Evolutionary conservation across 768 basidiomycete species (phyloP).

Genomic region (Mycena maculata): DNA sequence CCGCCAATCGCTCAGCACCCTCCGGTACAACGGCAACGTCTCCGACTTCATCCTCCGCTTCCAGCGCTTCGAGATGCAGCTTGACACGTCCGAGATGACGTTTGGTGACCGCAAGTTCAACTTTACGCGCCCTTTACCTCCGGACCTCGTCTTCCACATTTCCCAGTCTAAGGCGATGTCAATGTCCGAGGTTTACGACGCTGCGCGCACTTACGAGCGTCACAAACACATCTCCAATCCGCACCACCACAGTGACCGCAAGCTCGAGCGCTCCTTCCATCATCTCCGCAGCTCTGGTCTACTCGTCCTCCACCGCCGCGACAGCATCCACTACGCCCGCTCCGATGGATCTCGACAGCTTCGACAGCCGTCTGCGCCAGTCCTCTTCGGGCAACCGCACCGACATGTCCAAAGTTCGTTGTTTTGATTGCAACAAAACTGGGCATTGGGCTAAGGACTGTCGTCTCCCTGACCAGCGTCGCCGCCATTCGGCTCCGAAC

Average conservation of each 20-base stretch:
- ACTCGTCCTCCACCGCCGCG: background rate
- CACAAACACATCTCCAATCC: constrained; percentile 1
- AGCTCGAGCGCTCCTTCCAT: background rate
- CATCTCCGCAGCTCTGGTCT: background rate
- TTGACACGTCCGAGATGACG: constrained; percentile 17
- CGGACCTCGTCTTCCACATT: constrained; percentile 13
- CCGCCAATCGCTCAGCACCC: background rate
- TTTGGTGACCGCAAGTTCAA: constrained; percentile 21
- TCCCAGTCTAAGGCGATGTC: background rate
- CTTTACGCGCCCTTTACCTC: constrained; percentile 4
- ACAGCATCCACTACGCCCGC: background rate
- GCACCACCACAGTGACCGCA: background rate
- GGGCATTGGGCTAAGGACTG: constrained; percentile 30
- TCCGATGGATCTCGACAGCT: constrained; percentile 7
- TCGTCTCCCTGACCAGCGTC: background rate
- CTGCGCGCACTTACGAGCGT: constrained; percentile 21
- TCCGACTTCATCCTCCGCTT: constrained; percentile 17
- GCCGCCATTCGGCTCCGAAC: background rate
- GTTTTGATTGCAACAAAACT: constrained; percentile 26
- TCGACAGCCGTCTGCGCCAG: background rate
- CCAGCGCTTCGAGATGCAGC: constrained; percentile 25
- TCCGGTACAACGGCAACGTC: background rate
- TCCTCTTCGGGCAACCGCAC: background rate
- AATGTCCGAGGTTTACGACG: too few species aligned
- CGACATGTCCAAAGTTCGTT: constrained; percentile 17